Evolutionary conservation across 257 asterid species (phyloP).

Genomic region (Hygrophila difformis): DNA sequence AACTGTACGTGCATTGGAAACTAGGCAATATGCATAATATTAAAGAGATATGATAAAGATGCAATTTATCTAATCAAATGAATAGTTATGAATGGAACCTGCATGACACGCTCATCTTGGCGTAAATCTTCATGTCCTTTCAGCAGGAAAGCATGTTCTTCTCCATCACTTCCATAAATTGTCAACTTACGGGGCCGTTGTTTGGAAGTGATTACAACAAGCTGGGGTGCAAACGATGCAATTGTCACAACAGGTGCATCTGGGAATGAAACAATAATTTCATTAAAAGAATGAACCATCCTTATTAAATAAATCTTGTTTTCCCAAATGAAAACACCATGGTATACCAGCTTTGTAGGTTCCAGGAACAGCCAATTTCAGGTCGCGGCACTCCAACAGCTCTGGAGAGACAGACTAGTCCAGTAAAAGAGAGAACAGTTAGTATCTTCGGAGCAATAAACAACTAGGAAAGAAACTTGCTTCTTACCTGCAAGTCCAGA

Average conservation of each 20-base stretch:
- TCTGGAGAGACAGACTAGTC: conserved; percentile 93
- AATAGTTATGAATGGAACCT: conserved; percentile 36
- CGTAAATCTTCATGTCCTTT: conserved; percentile 99
- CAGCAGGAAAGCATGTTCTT: conserved; percentile 88
- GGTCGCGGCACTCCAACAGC: conserved; percentile 75
- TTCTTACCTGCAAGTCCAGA: conserved; percentile 87
- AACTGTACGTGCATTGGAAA: not conserved
- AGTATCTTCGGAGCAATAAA: conserved; percentile 12
- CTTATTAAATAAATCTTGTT: not conserved
- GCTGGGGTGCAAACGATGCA: conserved; percentile 90
- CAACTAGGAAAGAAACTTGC: conserved; percentile 9
- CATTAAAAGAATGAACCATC: too few species aligned
- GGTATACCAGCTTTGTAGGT: conserved; percentile 85
- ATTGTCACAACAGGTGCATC: conserved; percentile 91
- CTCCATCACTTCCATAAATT: conserved; percentile 93
- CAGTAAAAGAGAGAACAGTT: conserved; percentile 17
- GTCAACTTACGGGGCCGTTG: conserved; percentile 98
- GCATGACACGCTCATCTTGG: conserved; percentile 99
- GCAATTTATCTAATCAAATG: not conserved
- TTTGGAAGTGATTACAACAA: conserved; percentile 92
- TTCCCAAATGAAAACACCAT: conserved; percentile 5
- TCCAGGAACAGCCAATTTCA: conserved; percentile 98
- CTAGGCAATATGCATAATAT: not conserved
- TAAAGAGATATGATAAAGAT: conserved; percentile 2
- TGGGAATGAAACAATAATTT: conserved; percentile 15